These are phyloP conservation scores for Pyrus hybrid DNA, from an alignment of 331 rosid species.

Conservation along the genomic window DNA sequence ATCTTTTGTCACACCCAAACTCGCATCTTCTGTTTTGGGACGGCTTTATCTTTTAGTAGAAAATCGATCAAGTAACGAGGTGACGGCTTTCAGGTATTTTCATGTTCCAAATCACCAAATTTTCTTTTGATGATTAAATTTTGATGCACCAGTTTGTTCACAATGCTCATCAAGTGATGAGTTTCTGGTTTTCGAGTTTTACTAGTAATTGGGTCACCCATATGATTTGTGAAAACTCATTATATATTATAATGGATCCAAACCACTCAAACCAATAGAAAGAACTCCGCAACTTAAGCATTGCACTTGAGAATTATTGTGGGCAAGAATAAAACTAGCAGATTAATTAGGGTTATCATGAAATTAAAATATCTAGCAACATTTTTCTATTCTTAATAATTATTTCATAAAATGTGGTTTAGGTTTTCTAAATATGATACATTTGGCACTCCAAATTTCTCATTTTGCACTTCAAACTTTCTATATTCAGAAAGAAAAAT, in stretches of 20 bases:
- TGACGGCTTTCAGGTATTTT: neutral
- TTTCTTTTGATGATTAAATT: neutral
- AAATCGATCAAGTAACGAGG: neutral
- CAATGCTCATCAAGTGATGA: neutral
- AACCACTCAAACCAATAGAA: neutral
- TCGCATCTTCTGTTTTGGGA: neutral
- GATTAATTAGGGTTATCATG: too few relatives aligned
- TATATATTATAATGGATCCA: neutral
- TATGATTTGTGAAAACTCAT: too few relatives aligned
- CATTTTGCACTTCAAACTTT: too few relatives aligned
- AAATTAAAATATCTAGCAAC: neutral
- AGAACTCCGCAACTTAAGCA: neutral
- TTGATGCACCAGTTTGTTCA: neutral
- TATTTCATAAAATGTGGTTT: too few relatives aligned
- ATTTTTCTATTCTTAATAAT: too few relatives aligned
- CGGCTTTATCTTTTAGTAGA: neutral
- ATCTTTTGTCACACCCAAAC: neutral
- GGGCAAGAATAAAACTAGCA: neutral
- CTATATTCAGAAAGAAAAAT: too few relatives aligned
- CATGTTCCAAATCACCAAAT: neutral
- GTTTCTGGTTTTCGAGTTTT: neutral
- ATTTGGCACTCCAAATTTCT: too few relatives aligned
- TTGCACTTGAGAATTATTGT: neutral
- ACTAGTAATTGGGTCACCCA: neutral
- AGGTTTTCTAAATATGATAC: too few relatives aligned